Evolutionary conservation across 2,329 filamentous ascomycete genomes (phyloP), one percentile per base, ranked within the genome.

Genomic region (Colletotrichum sp.): DNA sequence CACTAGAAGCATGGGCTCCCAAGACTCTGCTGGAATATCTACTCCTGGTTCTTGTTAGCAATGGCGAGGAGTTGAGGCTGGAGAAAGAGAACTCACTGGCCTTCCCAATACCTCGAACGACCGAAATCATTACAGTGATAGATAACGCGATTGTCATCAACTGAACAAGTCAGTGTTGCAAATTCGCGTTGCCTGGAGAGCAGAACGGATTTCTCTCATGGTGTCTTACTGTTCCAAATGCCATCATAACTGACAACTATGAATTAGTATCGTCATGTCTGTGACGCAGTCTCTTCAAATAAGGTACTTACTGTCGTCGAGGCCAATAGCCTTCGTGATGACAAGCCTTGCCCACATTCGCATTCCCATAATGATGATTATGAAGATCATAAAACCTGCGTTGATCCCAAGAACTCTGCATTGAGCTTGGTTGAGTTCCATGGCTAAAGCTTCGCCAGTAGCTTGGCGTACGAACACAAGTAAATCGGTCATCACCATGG

Each of bases 1-100:
- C 55, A 72, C 70, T 19, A 60, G 13, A 13, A 72, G 28, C 70
- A 72, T 72, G 6, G 70, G 70, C 52, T 67, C 61, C 70, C 61
- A 67, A 11, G 39, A 8, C 6, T 67, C 48, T 22, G 32, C 13
- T 8, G 52, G 61, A 32, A 72, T 67, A 3, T 67, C 70, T 6
- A 8, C n/a, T 28, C 52, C 63, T 72, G 30, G n/a, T 30, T 12
- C 6, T 16, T 15, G n/a, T n/a, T 16, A 27, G 52, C 1, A 57
- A 27, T 15, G 25, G 22, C 3, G n/a, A 57, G 0, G 12, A 25
- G 1, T 16, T 16, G 6, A 19, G 6, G 3, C 3, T 57, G n/a
- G n/a, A 27, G n/a, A 48, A 19, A 8, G 5, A 22, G 25, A 30
- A 39, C 67, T n/a, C 44, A 60, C 48, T 67, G 15, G 15, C 13